Percentiles rank a stretch among this genome's conserved stretches.
Conservation (phyloP, 805 yeast species). For the Saccharomycopsis capsularis region DNA sequence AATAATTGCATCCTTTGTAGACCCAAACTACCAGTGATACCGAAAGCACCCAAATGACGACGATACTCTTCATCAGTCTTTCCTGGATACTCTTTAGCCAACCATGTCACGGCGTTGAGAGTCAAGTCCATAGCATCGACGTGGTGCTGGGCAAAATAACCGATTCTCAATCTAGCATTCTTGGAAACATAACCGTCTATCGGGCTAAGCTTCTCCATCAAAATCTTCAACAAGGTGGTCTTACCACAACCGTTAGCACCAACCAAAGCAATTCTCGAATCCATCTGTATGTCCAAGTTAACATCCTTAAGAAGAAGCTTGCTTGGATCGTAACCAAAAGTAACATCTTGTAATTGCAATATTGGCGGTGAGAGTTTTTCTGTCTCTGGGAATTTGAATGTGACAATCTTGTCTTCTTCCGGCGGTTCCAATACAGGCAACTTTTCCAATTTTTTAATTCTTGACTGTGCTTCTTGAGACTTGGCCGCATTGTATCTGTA, state of each 20-base stretch:
- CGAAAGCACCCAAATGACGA: conserved; percentile 93
- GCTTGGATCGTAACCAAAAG: conserved; percentile 72
- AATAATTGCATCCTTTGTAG: conserved; percentile 81
- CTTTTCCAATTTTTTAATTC: conserved; percentile 94
- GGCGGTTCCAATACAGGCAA: conserved; percentile 91
- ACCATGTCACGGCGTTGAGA: conserved; percentile 87
- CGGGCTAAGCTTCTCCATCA: conserved; percentile 74
- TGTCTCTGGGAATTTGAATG: conserved; percentile 92
- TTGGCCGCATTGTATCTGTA: conserved; percentile 97
- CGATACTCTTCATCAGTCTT: conserved; percentile 94
- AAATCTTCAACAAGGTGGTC: conserved; percentile 81
- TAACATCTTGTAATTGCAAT: conserved; percentile 76
- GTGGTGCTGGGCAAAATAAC: conserved; percentile 97
- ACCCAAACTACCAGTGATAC: conserved; percentile 91
- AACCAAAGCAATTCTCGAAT: conserved; percentile 90
- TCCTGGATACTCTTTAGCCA: conserved; percentile 85
- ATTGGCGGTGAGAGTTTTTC: conserved; percentile 91
- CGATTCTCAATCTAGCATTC: conserved; percentile 84
- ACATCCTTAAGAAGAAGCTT: conserved; percentile 66
- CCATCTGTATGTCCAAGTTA: conserved; percentile 85
- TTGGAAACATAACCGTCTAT: conserved; percentile 68
- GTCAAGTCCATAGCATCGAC: conserved; percentile 93
- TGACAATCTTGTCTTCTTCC: conserved; percentile 78
- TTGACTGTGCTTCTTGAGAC: conserved; percentile 94
- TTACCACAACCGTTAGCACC: conserved; percentile 99